Evolutionary conservation across 768 basidiomycete genomes (phyloP), one percentile per base, ranked within the genome.

Genomic region (Scleroderma bovista): DNA sequence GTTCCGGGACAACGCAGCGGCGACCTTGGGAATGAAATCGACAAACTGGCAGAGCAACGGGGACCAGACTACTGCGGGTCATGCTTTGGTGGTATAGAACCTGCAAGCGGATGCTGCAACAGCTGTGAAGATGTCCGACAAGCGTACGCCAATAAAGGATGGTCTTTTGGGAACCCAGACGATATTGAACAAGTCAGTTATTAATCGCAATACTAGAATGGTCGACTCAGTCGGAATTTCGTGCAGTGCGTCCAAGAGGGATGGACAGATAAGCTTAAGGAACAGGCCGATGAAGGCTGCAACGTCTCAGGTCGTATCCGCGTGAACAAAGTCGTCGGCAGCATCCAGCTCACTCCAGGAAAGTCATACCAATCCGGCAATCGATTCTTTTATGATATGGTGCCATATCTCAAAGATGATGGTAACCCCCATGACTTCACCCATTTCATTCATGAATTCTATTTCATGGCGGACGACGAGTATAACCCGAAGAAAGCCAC

Each of bases 291-390:
- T 46, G 96, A 99, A 60, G 96, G 96, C 0, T 99, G 96, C 75
- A 94, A 93, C 66, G 75, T 98, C 54, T 81, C 84, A 20, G 96
- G 96, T 39, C 83, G 84, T 47, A 80, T 99, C 52, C 88, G 87
- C 49, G 91, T 98, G 48, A 98, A 98, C 79, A 96, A 97, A 69
- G 95, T 97, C 55, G 79, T 93, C 55, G 93, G 95, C 49, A 96
- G 91, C 69, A 88, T 97, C 65, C 90, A 96, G 63, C 79, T 98
- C 59, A 93, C 91, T 6, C 94, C 93, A 1, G 96, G 96, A 26
- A 81, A 86, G 39, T 91, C 92, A n/a, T 99, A 94, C 86, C 93
- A 94, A 67, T 76, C 82, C 38, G 85, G 84, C 61, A 72, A 77
- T 46, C 82, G 86, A 54, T 82, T 89, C 67, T 75, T 89, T 38